Evolutionary conservation across 495 filamentous ascomycete species (phyloP).

Genomic region (Hypomontagnella submonticulosa): DNA sequence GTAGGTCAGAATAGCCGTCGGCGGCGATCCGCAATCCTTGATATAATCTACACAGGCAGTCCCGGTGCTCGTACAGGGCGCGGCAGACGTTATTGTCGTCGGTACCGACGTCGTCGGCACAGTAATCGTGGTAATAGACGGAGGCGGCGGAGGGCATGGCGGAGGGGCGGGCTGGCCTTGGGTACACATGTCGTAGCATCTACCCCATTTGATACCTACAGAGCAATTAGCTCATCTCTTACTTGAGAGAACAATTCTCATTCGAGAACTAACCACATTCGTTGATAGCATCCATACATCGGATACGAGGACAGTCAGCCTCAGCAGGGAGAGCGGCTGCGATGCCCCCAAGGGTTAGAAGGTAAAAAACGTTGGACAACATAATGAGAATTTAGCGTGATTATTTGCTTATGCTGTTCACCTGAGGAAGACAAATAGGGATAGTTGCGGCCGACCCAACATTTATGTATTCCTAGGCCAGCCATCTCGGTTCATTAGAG

Average conservation of each 20-base stretch:
- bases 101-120: constrained; percentile 7
- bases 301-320: constrained; percentile 21
- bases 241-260: neutral
- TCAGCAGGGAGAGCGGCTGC: constrained; percentile 20
- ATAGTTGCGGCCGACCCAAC: neutral
- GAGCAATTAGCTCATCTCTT: constrained; percentile 3
- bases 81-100: neutral
- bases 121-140: constrained; percentile 1
- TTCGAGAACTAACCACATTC: constrained; percentile 30
- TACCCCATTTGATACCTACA: constrained; percentile 35
- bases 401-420: neutral
- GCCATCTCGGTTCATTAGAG: constrained; percentile 17
- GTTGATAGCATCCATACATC: constrained; percentile 33
- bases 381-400: constrained; percentile 8
- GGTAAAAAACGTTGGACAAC: constrained; percentile 27
- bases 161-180: constrained; percentile 31
- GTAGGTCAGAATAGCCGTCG: constrained; percentile 43
- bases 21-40: constrained; percentile 41
- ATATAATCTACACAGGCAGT: constrained; percentile 40
- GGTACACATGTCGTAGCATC: constrained; percentile 36
- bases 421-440: neutral
- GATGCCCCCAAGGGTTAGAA: constrained; percentile 23
- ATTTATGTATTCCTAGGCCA: constrained; percentile 20
- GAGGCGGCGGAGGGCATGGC: constrained; percentile 14
- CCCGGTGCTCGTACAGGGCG: constrained; percentile 38